Evolutionary conservation across 768 basidiomycete genomes (phyloP).

Genomic region (Boletales sp.): DNA sequence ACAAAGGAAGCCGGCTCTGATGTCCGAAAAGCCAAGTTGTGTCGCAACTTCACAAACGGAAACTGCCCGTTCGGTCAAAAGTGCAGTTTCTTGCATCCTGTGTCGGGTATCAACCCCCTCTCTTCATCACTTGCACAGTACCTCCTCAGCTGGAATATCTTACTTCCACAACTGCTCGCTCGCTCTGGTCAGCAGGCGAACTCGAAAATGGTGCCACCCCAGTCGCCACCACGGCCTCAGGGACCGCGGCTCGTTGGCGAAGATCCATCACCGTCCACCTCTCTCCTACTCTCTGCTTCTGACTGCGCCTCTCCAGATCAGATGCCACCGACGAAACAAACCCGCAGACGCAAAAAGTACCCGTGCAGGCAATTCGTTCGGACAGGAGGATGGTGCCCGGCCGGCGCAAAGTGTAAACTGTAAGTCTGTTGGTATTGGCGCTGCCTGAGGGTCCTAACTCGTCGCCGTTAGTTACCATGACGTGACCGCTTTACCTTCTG

Average conservation of each 20-base stretch:
- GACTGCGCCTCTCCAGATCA: slow-evolving; percentile 15
- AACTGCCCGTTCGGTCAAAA: slow-evolving; percentile 35
- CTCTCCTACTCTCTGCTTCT: slow-evolving; percentile 23
- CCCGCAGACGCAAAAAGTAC: slow-evolving; percentile 27
- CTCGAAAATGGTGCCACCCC: neutral
- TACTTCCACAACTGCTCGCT: slow-evolving; percentile 13
- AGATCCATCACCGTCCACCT: slow-evolving; percentile 14
- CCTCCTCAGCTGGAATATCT: slow-evolving; percentile 14
- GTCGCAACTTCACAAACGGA: slow-evolving; percentile 35
- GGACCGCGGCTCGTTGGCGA: slow-evolving; percentile 14
- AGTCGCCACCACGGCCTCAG: slow-evolving; percentile 7
- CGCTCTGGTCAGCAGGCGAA: slow-evolving; percentile 6
- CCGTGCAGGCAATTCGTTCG: slow-evolving; percentile 42
- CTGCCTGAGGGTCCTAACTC: neutral
- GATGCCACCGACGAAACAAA: neutral
- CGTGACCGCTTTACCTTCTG: slow-evolving; percentile 21
- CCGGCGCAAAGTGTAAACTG: slow-evolving; percentile 41
- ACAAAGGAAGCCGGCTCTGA: neutral
- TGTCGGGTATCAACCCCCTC: slow-evolving; percentile 6
- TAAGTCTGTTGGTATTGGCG: slow-evolving; percentile 21
- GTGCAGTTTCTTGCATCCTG: slow-evolving; percentile 38
- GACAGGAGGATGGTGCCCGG: slow-evolving; percentile 41
- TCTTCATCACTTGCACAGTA: slow-evolving; percentile 15
- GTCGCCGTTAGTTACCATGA: slow-evolving; percentile 17
- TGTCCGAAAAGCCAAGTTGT: slow-evolving; percentile 31